Base-by-base conservation (phyloP, 148 eudicot species). In the Chenopodium suecicum region DNA sequence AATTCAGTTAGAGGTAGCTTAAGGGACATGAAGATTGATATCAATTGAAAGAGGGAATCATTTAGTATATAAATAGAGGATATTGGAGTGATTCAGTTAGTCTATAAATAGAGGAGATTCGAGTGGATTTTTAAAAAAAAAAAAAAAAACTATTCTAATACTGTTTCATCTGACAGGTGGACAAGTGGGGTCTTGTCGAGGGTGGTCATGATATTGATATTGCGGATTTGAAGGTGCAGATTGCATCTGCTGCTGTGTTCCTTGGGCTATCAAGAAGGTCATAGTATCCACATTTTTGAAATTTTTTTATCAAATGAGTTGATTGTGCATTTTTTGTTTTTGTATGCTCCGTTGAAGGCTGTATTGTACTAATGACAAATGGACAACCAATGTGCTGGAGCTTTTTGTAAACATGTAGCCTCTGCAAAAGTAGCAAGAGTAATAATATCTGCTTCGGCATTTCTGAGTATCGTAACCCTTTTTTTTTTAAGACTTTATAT, bases 171-270 rank as follows among this genome's bases (percentile, higher is more conserved):
- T 56, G 85, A 74, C 89, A 93, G 96, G 92, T 95, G 74, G 96
- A 92, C 79, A 86, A 84, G 70, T 93, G 98, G 97, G 98, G 98
- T 88, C 88, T 95, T 71, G 98, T 95, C 79, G 98, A 95, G 90
- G 98, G 98, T 52, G 98, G 98, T 78, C 98, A 95, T 86, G 98
- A 95, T 84, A 70, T 95, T 82, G 98, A 95, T 86, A 52, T 95
- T 83, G 98, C 98, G 31, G 98, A 95, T 87, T 92, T 95, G 31
- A 89, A 86, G 88, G 94, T 89, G 67, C 98, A 95, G 83, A 88
- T 95, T 22, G 86, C 98, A 29, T 90, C 98, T 5, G 93, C 98
- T 71, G 89, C 87, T 16, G 97, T 93, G 71, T 95, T 93, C 83
- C 91, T 95, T 69, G 93, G 97, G 62, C 94, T 95, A 77, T 78